phyloP scores from a whole-genome alignment of 306 rosid species.

The Quercus dentata region DNA sequence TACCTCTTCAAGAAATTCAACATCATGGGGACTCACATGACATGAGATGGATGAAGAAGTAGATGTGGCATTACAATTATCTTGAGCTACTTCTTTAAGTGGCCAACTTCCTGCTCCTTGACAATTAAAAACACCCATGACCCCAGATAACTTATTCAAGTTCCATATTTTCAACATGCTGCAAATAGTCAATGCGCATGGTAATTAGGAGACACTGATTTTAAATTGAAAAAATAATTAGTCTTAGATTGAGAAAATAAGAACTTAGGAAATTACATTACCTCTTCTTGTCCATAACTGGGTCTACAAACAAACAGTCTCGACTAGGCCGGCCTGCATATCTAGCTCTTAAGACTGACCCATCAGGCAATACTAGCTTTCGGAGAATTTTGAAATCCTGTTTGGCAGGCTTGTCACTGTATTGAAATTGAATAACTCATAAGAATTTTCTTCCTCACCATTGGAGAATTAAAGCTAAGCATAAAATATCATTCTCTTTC shows the following conservation, averaged over 20 bases:
- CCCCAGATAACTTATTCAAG: slow-evolving; percentile 57
- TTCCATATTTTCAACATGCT: slow-evolving; percentile 73
- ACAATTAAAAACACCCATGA: slow-evolving; percentile 65
- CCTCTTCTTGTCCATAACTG: slow-evolving; percentile 62
- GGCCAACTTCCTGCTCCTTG: slow-evolving; percentile 79
- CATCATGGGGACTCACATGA: slow-evolving; percentile 45
- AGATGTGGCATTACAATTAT: slow-evolving; percentile 3
- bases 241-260: background rate
- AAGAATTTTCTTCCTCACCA: background rate
- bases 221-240: background rate
- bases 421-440: slow-evolving; percentile 7
- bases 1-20: slow-evolving; percentile 58
- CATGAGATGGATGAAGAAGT: slow-evolving; percentile 30
- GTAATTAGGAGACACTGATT: background rate
- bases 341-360: slow-evolving; percentile 65
- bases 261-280: background rate
- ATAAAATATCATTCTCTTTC: background rate
- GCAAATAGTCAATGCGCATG: slow-evolving; percentile 8
- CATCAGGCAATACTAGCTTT: slow-evolving; percentile 63
- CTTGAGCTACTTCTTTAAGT: slow-evolving; percentile 29
- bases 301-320: slow-evolving; percentile 66
- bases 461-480: background rate
- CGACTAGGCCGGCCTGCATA: slow-evolving; percentile 70
- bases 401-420: slow-evolving; percentile 67
- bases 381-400: slow-evolving; percentile 62